These are phyloP conservation scores for Lentinus tigrinus DNA, from an alignment of 768 basidiomycete genomes.

Conservation along the genomic window DNA sequence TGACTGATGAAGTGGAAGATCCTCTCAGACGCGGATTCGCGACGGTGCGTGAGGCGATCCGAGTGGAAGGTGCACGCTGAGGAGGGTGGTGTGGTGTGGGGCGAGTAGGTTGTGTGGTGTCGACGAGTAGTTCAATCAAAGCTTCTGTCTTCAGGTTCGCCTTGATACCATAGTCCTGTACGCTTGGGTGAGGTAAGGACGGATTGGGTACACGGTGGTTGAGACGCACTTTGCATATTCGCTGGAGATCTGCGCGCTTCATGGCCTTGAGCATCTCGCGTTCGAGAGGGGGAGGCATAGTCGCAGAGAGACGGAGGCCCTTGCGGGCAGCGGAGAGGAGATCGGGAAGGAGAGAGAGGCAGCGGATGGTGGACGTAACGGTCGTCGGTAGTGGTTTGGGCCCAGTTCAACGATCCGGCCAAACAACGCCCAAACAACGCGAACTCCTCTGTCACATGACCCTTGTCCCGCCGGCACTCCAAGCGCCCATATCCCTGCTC, in stretches of 20 bases:
- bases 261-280: constrained; percentile 52
- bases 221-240: constrained; percentile 53
- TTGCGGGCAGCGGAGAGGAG: background rate
- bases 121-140: constrained; percentile 70
- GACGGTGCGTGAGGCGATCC: constrained; percentile 30
- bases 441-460: constrained; percentile 34
- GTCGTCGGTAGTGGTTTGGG: constrained; percentile 18
- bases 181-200: constrained; percentile 1
- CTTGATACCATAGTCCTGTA: constrained; percentile 74
- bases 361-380: background rate
- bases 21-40: constrained; percentile 25
- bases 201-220: background rate
- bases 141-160: constrained; percentile 82
- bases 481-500: background rate
- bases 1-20: constrained; percentile 34
- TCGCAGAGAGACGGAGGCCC: constrained; percentile 22
- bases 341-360: background rate
- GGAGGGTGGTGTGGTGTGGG: constrained; percentile 19
- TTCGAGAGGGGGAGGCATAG: constrained; percentile 42
- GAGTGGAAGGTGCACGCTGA: constrained; percentile 33
- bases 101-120: constrained; percentile 34
- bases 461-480: too few relatives aligned
- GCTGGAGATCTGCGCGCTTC: constrained; percentile 55
- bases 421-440: constrained; percentile 52
- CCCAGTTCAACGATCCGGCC: constrained; percentile 40